These are phyloP conservation scores for Cladophialophora carrionii DNA, from an alignment of 2,329 filamentous ascomycete genomes.

Conservation along the genomic window DNA sequence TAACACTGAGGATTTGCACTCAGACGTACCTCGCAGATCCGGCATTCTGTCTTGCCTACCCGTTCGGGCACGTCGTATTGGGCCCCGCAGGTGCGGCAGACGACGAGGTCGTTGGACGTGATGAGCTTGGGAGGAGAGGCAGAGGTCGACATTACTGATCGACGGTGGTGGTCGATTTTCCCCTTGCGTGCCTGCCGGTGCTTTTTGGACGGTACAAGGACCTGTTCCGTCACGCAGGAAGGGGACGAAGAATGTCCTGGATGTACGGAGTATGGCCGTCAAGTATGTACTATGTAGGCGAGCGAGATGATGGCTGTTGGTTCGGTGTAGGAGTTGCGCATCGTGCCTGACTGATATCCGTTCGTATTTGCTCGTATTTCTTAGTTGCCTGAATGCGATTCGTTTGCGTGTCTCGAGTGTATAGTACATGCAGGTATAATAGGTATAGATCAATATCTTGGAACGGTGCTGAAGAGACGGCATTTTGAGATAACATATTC, in stretches of 20 bases:
- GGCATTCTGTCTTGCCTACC: conserved; percentile 30
- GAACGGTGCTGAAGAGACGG: background rate
- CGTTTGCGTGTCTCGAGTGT: background rate
- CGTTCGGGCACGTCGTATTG: conserved; percentile 36
- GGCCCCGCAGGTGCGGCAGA: conserved; percentile 38
- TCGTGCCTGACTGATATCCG: background rate
- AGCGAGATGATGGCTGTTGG: background rate
- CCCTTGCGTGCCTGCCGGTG: too few species aligned
- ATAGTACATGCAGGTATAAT: background rate
- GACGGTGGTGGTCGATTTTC: background rate
- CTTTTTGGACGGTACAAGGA: too few species aligned
- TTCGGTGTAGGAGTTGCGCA: background rate
- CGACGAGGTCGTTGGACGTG: conserved; percentile 34
- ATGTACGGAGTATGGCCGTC: too few species aligned
- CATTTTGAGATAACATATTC: background rate
- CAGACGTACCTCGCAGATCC: conserved; percentile 35
- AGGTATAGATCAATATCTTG: background rate
- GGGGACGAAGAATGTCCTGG: too few species aligned
- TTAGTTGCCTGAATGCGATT: background rate
- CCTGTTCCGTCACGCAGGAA: too few species aligned
- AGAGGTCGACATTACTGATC: conserved; percentile 5
- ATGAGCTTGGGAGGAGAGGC: conserved; percentile 29
- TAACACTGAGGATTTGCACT: too few species aligned
- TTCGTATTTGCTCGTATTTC: background rate
- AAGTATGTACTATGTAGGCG: too few species aligned